Evolutionary conservation across 1,284 basidiomycete species (phyloP).

Genomic region (Tilletia indica): DNA sequence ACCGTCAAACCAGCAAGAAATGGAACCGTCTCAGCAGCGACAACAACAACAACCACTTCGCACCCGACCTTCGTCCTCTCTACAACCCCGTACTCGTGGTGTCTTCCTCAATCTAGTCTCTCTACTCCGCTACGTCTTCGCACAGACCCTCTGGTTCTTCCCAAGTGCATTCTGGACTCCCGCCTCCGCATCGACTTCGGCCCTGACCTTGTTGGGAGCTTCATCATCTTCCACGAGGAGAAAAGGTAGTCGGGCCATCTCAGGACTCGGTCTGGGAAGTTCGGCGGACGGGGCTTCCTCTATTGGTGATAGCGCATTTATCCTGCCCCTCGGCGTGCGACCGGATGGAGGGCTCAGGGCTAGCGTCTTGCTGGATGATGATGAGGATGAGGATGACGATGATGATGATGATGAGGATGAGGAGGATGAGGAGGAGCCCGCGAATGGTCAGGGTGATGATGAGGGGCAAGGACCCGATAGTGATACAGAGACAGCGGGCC

Average conservation of each 20-base stretch:
- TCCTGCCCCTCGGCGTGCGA: constrained; percentile 42
- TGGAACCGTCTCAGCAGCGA: no score
- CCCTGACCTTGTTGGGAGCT: constrained; percentile 32
- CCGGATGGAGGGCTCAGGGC: constrained; percentile 43
- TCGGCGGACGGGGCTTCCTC: constrained; percentile 24
- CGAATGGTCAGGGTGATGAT: constrained; percentile 22
- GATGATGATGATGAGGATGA: constrained; percentile 24
- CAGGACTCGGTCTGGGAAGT: not conserved
- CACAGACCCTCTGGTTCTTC: constrained; percentile 13
- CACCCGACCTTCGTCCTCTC: not conserved
- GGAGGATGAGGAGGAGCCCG: not conserved
- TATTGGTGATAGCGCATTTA: constrained; percentile 33
- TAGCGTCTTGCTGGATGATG: constrained; percentile 37
- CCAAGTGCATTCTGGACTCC: constrained; percentile 13
- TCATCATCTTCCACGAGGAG: constrained; percentile 13
- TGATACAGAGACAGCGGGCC: not conserved
- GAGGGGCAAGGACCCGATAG: constrained; percentile 25
- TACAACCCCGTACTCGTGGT: not conserved
- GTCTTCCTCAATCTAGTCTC: constrained; percentile 8
- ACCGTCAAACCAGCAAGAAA: not conserved
- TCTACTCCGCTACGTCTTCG: constrained; percentile 9
- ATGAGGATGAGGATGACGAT: constrained; percentile 33
- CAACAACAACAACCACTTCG: not conserved
- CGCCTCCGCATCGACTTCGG: constrained; percentile 21
- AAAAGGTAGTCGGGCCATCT: not conserved